A percentile compares a stretch with the other conserved stretches of the same genome.
These are phyloP conservation scores for Fusarium veterinarium DNA, from an alignment of 2,329 filamentous ascomycete genomes.

Conservation along the genomic window DNA sequence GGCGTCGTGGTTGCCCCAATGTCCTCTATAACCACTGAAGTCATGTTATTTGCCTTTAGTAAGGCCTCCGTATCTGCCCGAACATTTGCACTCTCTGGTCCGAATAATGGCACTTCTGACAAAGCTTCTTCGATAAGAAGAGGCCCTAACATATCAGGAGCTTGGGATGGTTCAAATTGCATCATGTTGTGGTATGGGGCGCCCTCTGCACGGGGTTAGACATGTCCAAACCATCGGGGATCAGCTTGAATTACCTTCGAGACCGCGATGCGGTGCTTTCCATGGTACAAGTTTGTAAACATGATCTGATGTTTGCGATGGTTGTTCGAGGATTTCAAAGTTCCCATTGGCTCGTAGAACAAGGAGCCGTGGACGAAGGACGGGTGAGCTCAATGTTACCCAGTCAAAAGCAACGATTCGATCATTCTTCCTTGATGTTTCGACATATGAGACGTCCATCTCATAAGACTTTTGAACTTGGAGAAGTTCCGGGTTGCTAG, in stretches of 20 bases:
- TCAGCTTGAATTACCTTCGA: slow-evolving; percentile 57
- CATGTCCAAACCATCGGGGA: background rate
- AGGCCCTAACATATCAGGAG: slow-evolving; percentile 64
- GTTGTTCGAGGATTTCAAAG: slow-evolving; percentile 72
- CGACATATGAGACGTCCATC: slow-evolving; percentile 69
- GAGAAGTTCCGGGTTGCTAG: slow-evolving; percentile 68
- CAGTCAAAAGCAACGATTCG: slow-evolving; percentile 76
- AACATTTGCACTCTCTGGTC: slow-evolving; percentile 59
- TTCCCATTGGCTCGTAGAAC: slow-evolving; percentile 69
- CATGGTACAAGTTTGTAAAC: slow-evolving; percentile 71
- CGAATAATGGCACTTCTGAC: slow-evolving; percentile 67
- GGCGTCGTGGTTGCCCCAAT: slow-evolving; percentile 49
- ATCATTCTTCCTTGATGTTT: slow-evolving; percentile 64
- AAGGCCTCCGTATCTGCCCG: slow-evolving; percentile 56
- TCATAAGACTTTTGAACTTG: slow-evolving; percentile 70
- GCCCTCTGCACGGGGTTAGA: slow-evolving; percentile 54
- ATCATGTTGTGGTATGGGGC: slow-evolving; percentile 66
- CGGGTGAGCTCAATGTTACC: slow-evolving; percentile 68
- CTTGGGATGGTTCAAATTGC: slow-evolving; percentile 67
- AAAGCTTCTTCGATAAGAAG: slow-evolving; percentile 65
- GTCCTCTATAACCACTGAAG: slow-evolving; percentile 52
- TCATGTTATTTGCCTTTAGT: slow-evolving; percentile 50
- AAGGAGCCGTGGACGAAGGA: slow-evolving; percentile 67
- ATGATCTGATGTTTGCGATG: slow-evolving; percentile 67
- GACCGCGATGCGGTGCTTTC: slow-evolving; percentile 67